Percentiles rank a stretch among this genome's conserved stretches.
These are phyloP conservation scores for Saxophila tyrrhenica DNA, from an alignment of 495 filamentous ascomycete genomes.

Conservation along the genomic window DNA sequence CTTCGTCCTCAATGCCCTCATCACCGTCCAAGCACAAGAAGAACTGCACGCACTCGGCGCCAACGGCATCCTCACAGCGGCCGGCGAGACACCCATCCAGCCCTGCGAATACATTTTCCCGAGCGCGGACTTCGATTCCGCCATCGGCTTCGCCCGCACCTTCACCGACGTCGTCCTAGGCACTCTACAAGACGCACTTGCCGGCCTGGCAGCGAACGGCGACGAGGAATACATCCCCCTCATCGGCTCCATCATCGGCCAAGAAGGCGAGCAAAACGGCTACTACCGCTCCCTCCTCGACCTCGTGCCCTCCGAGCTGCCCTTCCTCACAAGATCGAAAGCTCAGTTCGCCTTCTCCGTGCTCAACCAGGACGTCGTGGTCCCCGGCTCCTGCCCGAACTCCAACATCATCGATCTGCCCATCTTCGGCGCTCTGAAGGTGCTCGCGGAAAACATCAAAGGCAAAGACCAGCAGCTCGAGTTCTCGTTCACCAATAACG, in stretches of 20 bases:
- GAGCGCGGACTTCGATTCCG: conserved; percentile 42
- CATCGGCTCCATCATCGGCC: conserved; percentile 45
- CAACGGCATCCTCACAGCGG: conserved; percentile 40
- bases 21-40: conserved; percentile 41
- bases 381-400: conserved; percentile 41
- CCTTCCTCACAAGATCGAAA: conserved; percentile 52
- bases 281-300: conserved; percentile 47
- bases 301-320: conserved; percentile 43
- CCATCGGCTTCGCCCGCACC: conserved; percentile 47
- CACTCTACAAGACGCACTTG: conserved; percentile 49
- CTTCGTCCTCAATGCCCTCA: conserved; percentile 37
- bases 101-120: conserved; percentile 56
- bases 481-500: conserved; percentile 13
- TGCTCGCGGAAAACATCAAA: conserved; percentile 5
- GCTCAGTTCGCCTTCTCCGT: conserved; percentile 50
- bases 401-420: conserved; percentile 7
- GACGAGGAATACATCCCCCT: conserved; percentile 42
- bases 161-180: conserved; percentile 57
- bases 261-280: conserved; percentile 35
- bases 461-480: conserved; percentile 6
- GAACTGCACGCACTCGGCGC: conserved; percentile 54
- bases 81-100: conserved; percentile 36
- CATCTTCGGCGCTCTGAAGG: conserved; percentile 12
- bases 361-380: conserved; percentile 40
- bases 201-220: conserved; percentile 41